These are phyloP conservation scores for Oryza coarctata DNA, from an alignment of 176 grass and related monocot species.

Conservation along the genomic window DNA sequence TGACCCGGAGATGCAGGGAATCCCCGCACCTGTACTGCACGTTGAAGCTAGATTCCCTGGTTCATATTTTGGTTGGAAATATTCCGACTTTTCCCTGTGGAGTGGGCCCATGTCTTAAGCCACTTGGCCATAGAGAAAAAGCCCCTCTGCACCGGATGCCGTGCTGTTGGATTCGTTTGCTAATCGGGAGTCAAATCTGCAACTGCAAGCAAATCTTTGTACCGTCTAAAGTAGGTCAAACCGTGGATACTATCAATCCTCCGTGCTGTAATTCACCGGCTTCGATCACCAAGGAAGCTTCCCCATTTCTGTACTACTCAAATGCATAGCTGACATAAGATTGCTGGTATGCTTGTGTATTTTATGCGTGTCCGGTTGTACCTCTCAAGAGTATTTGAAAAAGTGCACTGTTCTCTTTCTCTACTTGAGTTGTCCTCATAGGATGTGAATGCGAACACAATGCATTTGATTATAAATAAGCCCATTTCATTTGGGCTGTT, in stretches of 20 bases:
- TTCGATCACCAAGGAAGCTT: too few species aligned
- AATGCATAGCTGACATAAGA: too few species aligned
- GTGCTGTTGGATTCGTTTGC: neutral
- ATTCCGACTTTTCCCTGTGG: neutral
- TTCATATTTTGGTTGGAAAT: conserved; percentile 9
- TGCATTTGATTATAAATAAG: neutral
- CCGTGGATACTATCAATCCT: neutral
- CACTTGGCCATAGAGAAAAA: neutral
- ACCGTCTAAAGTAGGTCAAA: neutral
- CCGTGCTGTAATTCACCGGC: neutral
- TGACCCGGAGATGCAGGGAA: conserved; percentile 3
- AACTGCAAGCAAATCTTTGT: neutral
- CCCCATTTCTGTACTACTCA: too few species aligned
- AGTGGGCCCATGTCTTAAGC: neutral
- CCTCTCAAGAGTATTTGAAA: too few species aligned
- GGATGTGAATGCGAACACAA: neutral
- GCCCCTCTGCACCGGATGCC: neutral
- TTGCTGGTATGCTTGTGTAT: too few species aligned
- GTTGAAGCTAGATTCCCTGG: neutral
- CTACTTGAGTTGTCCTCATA: neutral
- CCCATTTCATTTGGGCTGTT: too few species aligned
- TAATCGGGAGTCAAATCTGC: neutral
- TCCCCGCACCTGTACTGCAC: neutral
- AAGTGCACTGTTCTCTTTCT: neutral
- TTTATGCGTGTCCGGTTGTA: too few species aligned